Conservation (phyloP, 2,329 filamentous ascomycete genomes). For the Fusarium abutilonis region DNA sequence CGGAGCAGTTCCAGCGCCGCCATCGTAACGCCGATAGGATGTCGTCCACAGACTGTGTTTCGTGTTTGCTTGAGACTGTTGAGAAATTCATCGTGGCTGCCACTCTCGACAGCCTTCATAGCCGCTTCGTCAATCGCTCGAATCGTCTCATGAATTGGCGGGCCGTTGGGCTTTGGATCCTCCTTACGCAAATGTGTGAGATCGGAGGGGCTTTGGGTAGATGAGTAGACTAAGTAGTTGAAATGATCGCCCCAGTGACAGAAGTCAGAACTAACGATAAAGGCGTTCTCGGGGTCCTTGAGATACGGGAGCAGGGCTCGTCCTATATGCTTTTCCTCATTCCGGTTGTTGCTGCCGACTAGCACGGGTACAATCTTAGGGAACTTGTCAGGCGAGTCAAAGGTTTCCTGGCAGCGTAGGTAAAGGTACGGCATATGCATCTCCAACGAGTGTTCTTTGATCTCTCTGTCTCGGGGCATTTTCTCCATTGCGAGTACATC, state of each 20-base stretch:
- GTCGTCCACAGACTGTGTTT: conserved; percentile 94
- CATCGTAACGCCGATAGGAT: conserved; percentile 94
- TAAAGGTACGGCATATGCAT: conserved; percentile 97
- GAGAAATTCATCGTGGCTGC: conserved; percentile 75
- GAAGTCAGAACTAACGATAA: conserved; percentile 94
- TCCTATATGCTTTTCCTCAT: conserved; percentile 75
- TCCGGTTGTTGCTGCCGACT: conserved; percentile 74
- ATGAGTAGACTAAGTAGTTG: conserved; percentile 78
- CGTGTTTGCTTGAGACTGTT: conserved; percentile 74
- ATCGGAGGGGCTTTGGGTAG: conserved; percentile 52
- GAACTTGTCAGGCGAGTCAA: conserved; percentile 63
- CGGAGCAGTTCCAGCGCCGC: conserved; percentile 78
- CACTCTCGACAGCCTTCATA: conserved; percentile 85
- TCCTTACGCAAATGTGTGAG: conserved; percentile 52
- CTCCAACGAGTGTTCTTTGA: conserved; percentile 91
- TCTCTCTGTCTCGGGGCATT: conserved; percentile 75
- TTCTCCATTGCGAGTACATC: conserved; percentile 50
- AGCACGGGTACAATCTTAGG: conserved; percentile 86
- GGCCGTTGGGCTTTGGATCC: conserved; percentile 50
- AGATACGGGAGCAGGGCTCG: conserved; percentile 80
- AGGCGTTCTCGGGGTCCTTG: conserved; percentile 77
- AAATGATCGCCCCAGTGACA: conserved; percentile 94
- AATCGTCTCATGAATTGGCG: conserved; percentile 85
- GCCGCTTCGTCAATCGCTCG: conserved; percentile 79
- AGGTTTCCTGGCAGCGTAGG: conserved; percentile 70